Conservation (phyloP, 2,329 filamentous ascomycete species). For the Setomelanomma holmii region DNA sequence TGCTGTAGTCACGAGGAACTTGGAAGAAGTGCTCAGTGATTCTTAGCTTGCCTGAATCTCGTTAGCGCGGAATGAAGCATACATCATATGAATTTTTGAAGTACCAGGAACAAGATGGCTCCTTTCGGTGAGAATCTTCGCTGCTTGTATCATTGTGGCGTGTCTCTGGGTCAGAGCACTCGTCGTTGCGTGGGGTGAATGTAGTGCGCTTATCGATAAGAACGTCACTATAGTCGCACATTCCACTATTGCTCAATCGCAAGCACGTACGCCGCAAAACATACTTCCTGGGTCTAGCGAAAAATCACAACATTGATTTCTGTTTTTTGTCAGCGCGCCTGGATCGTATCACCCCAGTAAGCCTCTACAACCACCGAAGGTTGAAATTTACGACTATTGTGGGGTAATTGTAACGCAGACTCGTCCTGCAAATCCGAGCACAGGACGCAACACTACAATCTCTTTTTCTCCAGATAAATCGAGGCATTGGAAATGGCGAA, state of each 20-base stretch:
- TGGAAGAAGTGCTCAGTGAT: slow-evolving; percentile 87
- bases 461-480: too few relatives aligned
- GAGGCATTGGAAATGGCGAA: too few relatives aligned
- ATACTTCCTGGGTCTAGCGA: not conserved
- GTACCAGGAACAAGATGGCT: slow-evolving; percentile 56
- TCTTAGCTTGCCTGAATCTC: slow-evolving; percentile 69
- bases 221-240: not conserved
- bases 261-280: too few relatives aligned
- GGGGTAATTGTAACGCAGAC: slow-evolving; percentile 13
- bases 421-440: too few relatives aligned
- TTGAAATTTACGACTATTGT: slow-evolving; percentile 29
- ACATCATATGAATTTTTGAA: too few relatives aligned
- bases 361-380: not conserved
- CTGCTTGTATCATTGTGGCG: slow-evolving; percentile 50
- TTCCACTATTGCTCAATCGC: not conserved
- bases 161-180: slow-evolving; percentile 5
- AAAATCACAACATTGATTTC: too few relatives aligned
- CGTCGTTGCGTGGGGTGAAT: slow-evolving; percentile 20
- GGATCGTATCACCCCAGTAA: too few relatives aligned
- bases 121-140: slow-evolving; percentile 56
- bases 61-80: not conserved
- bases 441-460: too few relatives aligned
- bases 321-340: too few relatives aligned
- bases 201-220: slow-evolving; percentile 30
- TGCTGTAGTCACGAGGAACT: slow-evolving; percentile 80